Percentiles rank a stretch among this genome's conserved stretches.
Evolutionary conservation across 345 rosid genomes (phyloP).

Genomic region (Ailanthus altissimus): DNA sequence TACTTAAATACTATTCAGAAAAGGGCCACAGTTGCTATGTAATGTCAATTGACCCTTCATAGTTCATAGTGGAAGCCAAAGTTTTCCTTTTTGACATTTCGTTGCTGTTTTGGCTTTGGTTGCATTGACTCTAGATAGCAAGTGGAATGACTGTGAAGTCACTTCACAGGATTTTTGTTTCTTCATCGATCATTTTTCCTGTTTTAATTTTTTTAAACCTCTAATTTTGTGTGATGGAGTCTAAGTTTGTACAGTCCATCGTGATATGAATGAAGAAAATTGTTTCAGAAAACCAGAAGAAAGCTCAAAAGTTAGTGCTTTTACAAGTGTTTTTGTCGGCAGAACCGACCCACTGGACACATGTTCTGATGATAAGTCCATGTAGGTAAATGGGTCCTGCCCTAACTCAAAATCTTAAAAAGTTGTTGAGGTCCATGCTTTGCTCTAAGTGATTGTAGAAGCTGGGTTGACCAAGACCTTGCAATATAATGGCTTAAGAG

Average conservation of each 20-base stretch:
- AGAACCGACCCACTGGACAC: constrained; percentile 13
- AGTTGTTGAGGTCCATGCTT: constrained; percentile 16
- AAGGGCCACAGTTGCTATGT: constrained; percentile 16
- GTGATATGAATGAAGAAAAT: background rate
- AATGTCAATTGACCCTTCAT: constrained; percentile 6
- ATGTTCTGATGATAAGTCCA: constrained; percentile 31
- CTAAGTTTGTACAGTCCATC: background rate
- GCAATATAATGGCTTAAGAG: constrained; percentile 8
- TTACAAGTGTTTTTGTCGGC: constrained; percentile 16
- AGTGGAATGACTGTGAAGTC: constrained; percentile 30
- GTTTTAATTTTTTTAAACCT: background rate
- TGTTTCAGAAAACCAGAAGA: background rate
- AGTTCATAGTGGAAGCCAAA: constrained; percentile 39
- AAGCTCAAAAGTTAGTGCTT: constrained; percentile 11
- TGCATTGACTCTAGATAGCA: constrained; percentile 50
- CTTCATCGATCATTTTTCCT: constrained; percentile 1
- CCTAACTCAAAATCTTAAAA: constrained; percentile 12
- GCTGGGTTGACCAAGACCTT: constrained; percentile 31
- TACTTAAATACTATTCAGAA: constrained; percentile 2
- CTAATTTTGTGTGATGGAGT: background rate
- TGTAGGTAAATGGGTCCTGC: constrained; percentile 27
- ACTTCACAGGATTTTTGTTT: constrained; percentile 20
- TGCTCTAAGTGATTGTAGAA: constrained; percentile 3
- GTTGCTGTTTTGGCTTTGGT: constrained; percentile 9
- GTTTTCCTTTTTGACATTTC: constrained; percentile 22